Evolutionary conservation across 1,139 yeast genomes (phyloP).

Genomic region (Debaryomyces coudertii): DNA sequence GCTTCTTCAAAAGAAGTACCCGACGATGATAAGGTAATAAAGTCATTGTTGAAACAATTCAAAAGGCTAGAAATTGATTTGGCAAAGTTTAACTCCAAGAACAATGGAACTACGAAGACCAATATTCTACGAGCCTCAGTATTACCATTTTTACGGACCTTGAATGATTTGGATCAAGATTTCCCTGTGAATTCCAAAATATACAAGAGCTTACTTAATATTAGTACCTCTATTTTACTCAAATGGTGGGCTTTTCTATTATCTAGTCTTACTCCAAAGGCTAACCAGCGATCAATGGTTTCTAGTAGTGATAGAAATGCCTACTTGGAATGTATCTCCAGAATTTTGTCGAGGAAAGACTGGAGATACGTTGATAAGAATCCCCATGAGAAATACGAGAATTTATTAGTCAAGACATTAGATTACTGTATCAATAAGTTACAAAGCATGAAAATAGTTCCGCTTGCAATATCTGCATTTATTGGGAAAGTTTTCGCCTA

Average conservation of each 20-base stretch:
- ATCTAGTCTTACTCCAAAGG: slow-evolving; percentile 41
- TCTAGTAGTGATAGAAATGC: slow-evolving; percentile 60
- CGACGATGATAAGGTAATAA: slow-evolving; percentile 29
- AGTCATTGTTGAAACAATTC: slow-evolving; percentile 38
- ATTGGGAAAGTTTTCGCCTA: slow-evolving; percentile 81
- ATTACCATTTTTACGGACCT: slow-evolving; percentile 63
- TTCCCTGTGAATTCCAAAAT: slow-evolving; percentile 29
- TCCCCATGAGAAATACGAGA: slow-evolving; percentile 30
- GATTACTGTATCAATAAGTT: slow-evolving; percentile 55
- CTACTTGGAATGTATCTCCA: slow-evolving; percentile 71
- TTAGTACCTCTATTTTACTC: slow-evolving; percentile 44
- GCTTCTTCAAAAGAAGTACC: not conserved
- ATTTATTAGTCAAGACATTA: slow-evolving; percentile 54
- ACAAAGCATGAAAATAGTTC: slow-evolving; percentile 55
- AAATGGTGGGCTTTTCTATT: slow-evolving; percentile 74
- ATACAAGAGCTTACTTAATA: slow-evolving; percentile 38
- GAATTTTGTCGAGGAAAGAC: slow-evolving; percentile 64
- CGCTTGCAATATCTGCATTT: slow-evolving; percentile 68
- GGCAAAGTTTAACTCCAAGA: slow-evolving; percentile 53
- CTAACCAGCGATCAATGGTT: slow-evolving; percentile 22
- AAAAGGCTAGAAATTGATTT: slow-evolving; percentile 50
- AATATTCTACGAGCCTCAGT: slow-evolving; percentile 67
- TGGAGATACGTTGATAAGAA: slow-evolving; percentile 48
- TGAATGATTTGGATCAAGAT: slow-evolving; percentile 28
- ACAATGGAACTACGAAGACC: slow-evolving; percentile 57